Percentiles rank a stretch among this genome's conserved stretches.
phyloP scores from a whole-genome alignment of 768 basidiomycete species.

The Collybiopsis confluens region DNA sequence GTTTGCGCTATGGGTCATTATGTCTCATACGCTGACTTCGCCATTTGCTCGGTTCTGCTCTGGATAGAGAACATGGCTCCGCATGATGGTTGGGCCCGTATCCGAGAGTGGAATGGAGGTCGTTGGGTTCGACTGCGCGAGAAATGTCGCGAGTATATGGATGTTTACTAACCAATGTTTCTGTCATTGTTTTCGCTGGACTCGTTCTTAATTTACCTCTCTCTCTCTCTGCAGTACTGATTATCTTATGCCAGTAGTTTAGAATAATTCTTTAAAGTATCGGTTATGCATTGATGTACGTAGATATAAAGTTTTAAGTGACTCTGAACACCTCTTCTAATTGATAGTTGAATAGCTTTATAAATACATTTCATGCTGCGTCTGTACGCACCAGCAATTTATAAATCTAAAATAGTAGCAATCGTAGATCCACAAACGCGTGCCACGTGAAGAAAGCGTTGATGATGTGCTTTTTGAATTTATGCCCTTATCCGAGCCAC shows the following conservation, averaged over 20 bases:
- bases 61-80: conserved; percentile 48
- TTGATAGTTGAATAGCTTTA: too few relatives aligned
- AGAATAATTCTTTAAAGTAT: too few relatives aligned
- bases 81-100: conserved; percentile 45
- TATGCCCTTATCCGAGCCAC: conserved; percentile 29
- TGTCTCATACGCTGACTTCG: conserved; percentile 50
- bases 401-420: too few relatives aligned
- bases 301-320: too few relatives aligned
- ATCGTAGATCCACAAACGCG: too few relatives aligned
- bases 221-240: too few relatives aligned
- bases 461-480: neutral
- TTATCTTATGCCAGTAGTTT: too few relatives aligned
- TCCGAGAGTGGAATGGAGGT: conserved; percentile 46
- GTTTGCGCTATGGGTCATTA: conserved; percentile 43
- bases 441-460: too few relatives aligned
- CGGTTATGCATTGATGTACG: too few relatives aligned
- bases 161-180: conserved; percentile 33
- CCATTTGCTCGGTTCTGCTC: conserved; percentile 44
- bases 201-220: neutral
- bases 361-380: too few relatives aligned
- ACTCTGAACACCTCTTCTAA: too few relatives aligned
- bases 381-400: too few relatives aligned
- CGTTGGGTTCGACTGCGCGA: conserved; percentile 43
- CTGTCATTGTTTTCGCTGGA: neutral
- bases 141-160: conserved; percentile 44